phyloP scores from a whole-genome alignment of 768 basidiomycete species.

The Goffeauzyma gilvescens region DNA sequence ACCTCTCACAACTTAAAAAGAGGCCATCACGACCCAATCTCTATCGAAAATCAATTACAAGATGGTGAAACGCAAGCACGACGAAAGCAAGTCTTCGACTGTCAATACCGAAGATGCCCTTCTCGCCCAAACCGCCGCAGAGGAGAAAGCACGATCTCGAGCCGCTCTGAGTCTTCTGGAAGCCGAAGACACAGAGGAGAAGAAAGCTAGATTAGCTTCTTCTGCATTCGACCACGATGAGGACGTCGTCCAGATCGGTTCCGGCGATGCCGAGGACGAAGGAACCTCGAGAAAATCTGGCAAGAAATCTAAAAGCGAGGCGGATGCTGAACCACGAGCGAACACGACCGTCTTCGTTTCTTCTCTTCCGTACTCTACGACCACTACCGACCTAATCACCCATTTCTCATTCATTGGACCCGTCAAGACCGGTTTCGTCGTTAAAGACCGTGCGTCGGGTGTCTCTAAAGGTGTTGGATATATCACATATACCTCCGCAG shows the following conservation, averaged over 20 bases:
- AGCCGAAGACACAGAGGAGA: too few species aligned
- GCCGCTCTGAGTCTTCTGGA: too few species aligned
- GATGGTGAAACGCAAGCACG: constrained; percentile 8
- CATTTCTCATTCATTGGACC: constrained; percentile 92
- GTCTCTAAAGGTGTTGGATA: constrained; percentile 88
- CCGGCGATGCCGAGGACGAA: too few species aligned
- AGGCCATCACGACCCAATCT: neutral
- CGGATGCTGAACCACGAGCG: neutral
- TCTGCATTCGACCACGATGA: too few species aligned
- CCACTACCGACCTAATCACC: constrained; percentile 73
- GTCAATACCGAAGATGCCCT: too few species aligned
- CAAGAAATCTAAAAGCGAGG: too few species aligned
- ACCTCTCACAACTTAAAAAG: neutral
- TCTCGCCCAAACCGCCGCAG: too few species aligned
- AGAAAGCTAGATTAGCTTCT: too few species aligned
- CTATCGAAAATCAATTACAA: neutral
- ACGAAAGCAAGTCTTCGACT: too few species aligned
- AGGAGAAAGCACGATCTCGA: too few species aligned
- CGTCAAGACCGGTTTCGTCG: constrained; percentile 81
- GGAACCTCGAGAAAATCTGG: too few species aligned
- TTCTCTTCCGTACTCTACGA: constrained; percentile 74
- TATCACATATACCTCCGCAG: constrained; percentile 70
- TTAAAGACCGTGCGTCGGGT: constrained; percentile 46
- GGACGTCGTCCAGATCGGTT: too few species aligned
- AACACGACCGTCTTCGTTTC: constrained; percentile 73